phyloP scores from a whole-genome alignment of 1,284 basidiomycete species.

The Ustilago sp. region DNA sequence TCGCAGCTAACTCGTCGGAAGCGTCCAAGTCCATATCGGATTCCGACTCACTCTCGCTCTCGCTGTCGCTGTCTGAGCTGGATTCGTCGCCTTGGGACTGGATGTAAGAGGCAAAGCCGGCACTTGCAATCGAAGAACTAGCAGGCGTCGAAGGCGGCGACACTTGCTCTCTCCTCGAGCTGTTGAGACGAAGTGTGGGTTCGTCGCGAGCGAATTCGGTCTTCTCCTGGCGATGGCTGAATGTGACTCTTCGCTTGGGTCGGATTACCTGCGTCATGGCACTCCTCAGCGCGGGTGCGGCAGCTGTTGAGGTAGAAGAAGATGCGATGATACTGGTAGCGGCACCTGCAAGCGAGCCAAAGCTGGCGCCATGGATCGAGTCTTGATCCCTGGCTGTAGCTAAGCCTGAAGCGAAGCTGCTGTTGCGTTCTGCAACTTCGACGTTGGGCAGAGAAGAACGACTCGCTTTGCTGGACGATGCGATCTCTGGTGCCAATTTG shows the following conservation, averaged over 20 bases:
- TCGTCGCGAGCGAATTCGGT: conserved; percentile 54
- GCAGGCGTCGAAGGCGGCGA: conserved; percentile 43
- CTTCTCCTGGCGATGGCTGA: conserved; percentile 55
- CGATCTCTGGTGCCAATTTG: conserved; percentile 13
- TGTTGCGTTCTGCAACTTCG: conserved; percentile 7
- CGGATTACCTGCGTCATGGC: conserved; percentile 47
- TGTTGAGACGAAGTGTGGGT: conserved; percentile 50
- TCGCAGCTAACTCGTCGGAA: conserved; percentile 39
- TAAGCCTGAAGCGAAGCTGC: conserved; percentile 1
- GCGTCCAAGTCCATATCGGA: conserved; percentile 50
- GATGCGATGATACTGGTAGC: conserved; percentile 29
- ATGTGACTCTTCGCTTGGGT: conserved; percentile 52
- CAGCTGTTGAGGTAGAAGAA: conserved; percentile 14
- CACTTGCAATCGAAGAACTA: conserved; percentile 37
- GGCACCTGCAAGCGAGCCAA: conserved; percentile 22
- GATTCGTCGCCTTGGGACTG: conserved; percentile 35
- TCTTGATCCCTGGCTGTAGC: conserved; percentile 24
- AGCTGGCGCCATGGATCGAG: conserved; percentile 24
- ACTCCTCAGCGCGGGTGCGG: conserved; percentile 20
- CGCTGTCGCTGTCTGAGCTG: conserved; percentile 44
- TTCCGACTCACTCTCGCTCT: conserved; percentile 38
- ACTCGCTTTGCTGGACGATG: conserved; percentile 14
- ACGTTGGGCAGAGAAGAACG: conserved; percentile 31
- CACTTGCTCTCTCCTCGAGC: conserved; percentile 40
- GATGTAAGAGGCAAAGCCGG: conserved; percentile 43